Conservation (phyloP, 306 rosid genomes). For the Prunus fruticosa region DNA sequence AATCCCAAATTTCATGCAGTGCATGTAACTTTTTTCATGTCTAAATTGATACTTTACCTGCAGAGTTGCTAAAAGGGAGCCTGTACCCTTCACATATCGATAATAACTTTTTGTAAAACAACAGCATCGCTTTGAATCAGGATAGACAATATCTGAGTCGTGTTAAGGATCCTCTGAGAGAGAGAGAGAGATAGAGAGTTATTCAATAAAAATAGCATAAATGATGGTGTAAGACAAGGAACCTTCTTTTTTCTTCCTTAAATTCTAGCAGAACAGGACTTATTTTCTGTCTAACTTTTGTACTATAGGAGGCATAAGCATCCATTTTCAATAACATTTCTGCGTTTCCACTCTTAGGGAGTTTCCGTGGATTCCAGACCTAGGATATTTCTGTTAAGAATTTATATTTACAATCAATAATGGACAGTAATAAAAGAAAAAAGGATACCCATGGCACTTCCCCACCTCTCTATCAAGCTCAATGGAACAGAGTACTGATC, state of each 20-base stretch:
- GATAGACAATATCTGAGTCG: conserved; percentile 72
- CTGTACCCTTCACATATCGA: conserved; percentile 94
- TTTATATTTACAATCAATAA: conserved; percentile 3
- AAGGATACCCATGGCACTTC: conserved; percentile 99
- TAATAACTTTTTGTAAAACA: conserved; percentile 92
- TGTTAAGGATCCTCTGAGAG: conserved; percentile 34
- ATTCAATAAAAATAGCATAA: conserved; percentile 5
- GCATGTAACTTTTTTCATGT: background rate
- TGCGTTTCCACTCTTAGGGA: background rate
- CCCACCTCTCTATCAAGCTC: conserved; percentile 92
- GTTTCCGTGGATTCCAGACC: background rate
- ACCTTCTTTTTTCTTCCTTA: background rate
- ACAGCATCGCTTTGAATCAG: conserved; percentile 91
- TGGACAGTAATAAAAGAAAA: background rate
- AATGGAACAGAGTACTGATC: conserved; percentile 64
- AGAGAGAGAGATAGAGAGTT: conserved; percentile 7
- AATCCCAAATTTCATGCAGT: background rate
- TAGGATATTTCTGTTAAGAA: background rate
- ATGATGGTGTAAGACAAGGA: background rate
- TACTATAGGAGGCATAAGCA: background rate
- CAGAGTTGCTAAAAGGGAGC: conserved; percentile 82
- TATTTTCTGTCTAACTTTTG: background rate
- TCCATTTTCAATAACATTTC: background rate
- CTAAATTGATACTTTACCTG: conserved; percentile 45
- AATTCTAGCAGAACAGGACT: background rate